Percentiles rank a stretch among this genome's conserved stretches.
These are phyloP conservation scores for Mortierella polycephala DNA, from an alignment of 371 early-diverging fungal genomes.

Conservation along the genomic window DNA sequence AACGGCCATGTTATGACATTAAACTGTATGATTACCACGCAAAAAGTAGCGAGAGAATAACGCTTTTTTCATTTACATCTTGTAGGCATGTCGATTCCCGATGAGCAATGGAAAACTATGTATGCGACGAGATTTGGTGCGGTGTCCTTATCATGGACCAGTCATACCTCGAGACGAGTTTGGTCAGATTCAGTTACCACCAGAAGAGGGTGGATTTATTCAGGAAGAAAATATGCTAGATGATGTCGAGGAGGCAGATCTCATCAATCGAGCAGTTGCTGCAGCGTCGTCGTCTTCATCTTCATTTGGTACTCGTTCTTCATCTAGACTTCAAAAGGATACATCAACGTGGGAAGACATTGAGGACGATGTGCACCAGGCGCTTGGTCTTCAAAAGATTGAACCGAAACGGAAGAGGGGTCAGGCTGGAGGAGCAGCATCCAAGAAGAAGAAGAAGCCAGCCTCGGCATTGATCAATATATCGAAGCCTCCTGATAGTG, in stretches of 20 bases:
- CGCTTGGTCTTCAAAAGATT: conserved; percentile 57
- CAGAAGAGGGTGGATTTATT: conserved; percentile 31
- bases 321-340: conserved; percentile 15
- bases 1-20: neutral
- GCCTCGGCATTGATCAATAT: conserved; percentile 63
- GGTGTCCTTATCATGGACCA: conserved; percentile 79
- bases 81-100: conserved; percentile 71
- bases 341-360: conserved; percentile 65
- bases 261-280: conserved; percentile 21
- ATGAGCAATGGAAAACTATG: conserved; percentile 75
- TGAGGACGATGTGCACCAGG: conserved; percentile 64
- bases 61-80: neutral
- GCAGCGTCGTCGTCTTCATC: conserved; percentile 25
- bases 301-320: neutral
- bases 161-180: conserved; percentile 74
- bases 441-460: conserved; percentile 32
- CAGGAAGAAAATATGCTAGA: conserved; percentile 22
- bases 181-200: conserved; percentile 54
- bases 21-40: neutral
- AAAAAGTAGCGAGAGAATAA: neutral
- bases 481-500: conserved; percentile 62
- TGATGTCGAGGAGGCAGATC: conserved; percentile 23
- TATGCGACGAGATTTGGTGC: conserved; percentile 72
- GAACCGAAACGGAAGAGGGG: conserved; percentile 28
- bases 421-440: conserved; percentile 24